Evolutionary conservation across 441 rosid genomes (phyloP).

Genomic region (Manihot esculenta): DNA sequence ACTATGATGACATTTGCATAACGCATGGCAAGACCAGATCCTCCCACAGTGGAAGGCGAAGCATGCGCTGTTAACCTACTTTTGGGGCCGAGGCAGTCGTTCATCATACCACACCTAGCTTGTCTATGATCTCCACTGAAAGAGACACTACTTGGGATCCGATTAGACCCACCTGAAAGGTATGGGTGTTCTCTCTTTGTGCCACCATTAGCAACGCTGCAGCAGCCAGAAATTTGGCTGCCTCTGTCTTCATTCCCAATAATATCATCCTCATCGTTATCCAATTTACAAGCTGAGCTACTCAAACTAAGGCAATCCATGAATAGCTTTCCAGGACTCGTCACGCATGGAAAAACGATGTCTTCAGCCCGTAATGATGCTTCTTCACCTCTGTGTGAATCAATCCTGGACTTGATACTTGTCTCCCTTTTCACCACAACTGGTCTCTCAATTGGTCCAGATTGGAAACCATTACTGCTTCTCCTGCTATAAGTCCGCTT

Average conservation of each 20-base stretch:
- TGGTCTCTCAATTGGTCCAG: conserved; percentile 38
- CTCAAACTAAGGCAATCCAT: conserved; percentile 82
- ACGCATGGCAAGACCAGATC: conserved; percentile 84
- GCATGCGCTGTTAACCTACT: conserved; percentile 53
- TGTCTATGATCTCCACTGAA: conserved; percentile 36
- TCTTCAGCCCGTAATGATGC: conserved; percentile 53
- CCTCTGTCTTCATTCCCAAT: conserved; percentile 35
- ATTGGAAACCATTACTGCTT: conserved; percentile 31
- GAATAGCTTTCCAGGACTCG: conserved; percentile 79
- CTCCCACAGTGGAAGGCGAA: conserved; percentile 71
- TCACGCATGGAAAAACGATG: conserved; percentile 65
- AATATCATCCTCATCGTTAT: conserved; percentile 43
- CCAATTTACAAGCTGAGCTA: conserved; percentile 56
- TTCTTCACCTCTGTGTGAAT: conserved; percentile 45
- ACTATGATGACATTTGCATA: conserved; percentile 88
- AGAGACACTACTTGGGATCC: conserved; percentile 29
- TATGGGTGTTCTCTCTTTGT: conserved; percentile 31
- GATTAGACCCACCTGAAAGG: conserved; percentile 32
- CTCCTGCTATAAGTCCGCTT: conserved; percentile 52
- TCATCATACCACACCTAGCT: conserved; percentile 23
- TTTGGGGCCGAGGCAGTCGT: conserved; percentile 45
- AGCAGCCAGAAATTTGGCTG: conserved; percentile 49
- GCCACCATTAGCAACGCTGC: conserved; percentile 34
- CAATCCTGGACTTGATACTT: conserved; percentile 37
- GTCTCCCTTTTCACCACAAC: conserved; percentile 30